Evolutionary conservation across 2,329 filamentous ascomycete species (phyloP), one percentile per base, ranked within the genome.

Genomic region (Ceratocystis harringtonii): DNA sequence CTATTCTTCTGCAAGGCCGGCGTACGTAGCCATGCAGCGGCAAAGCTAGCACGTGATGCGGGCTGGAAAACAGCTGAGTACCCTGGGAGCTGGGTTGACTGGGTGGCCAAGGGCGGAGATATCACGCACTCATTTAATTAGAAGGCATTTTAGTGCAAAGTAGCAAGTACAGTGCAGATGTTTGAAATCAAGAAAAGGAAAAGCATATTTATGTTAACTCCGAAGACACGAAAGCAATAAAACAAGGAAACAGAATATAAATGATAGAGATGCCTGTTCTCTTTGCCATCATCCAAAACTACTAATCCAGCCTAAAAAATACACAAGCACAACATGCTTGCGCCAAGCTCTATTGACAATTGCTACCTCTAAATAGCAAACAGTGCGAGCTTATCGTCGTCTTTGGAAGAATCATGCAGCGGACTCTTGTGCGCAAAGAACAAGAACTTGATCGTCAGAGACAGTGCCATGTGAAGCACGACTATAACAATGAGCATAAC

Each of bases 1-100:
- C 80, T 97, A 3, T 94, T 97, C 72, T 97, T 96, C 75, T 99
- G 94, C 77, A 95, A 90, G 77, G 86, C 92, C 0, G 94, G 94
- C 1, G 89, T 97, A 69, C 80, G 94, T 72, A 90, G 89, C 70
- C 79, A 80, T 58, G 83, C 88, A 0, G 92, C 92, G 5, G 91
- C 91, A 5, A 80, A 82, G 69, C 75, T 96, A 74, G 94, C 94
- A 36, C 78, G 79, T 70, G 81, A 88, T 72, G 87, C 85, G 1
- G 92, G 92, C 8, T 97, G 89, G 80, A 82, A 80, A 6, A 83
- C 89, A 0, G 84, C 83, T 22, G 88, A 91, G 76, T 92, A 90
- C 72, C 78, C 80, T 1, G 89, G 88, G 1, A 89, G 85, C 72
- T 92, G 86, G 87, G 61, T 89, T 69, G 92, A 97, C 73, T 97